phyloP scores from a whole-genome alignment of 1,284 basidiomycete species.

The Cutaneotrichosporon spelunceum region DNA sequence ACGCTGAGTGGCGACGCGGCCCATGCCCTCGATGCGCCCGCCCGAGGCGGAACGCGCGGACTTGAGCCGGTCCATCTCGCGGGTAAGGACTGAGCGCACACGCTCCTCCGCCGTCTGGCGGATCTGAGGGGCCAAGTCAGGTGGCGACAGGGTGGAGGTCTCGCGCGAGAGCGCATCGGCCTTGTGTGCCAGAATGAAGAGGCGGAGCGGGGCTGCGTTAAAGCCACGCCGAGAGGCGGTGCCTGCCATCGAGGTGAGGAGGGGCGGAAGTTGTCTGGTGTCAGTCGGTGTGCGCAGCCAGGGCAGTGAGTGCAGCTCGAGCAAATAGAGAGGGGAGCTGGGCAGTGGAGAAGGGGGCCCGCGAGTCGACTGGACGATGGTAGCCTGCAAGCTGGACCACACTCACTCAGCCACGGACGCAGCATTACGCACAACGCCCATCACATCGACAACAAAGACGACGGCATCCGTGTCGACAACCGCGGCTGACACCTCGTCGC shows the following conservation, averaged over 20 bases:
- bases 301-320: neutral
- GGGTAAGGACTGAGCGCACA: slow-evolving; percentile 40
- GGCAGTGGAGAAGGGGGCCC: neutral
- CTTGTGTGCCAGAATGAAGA: slow-evolving; percentile 49
- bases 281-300: neutral
- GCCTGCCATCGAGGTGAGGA: slow-evolving; percentile 43
- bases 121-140: slow-evolving; percentile 26
- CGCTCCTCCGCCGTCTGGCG: slow-evolving; percentile 36
- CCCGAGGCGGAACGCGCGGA: slow-evolving; percentile 34
- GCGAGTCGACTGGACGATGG: no score
- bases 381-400: no score
- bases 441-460: slow-evolving; percentile 49
- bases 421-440: slow-evolving; percentile 40
- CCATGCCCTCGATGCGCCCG: slow-evolving; percentile 48
- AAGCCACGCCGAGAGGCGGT: slow-evolving; percentile 26
- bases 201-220: slow-evolving; percentile 28
- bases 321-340: no score
- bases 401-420: slow-evolving; percentile 48
- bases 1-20: slow-evolving; percentile 30
- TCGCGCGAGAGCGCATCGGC: slow-evolving; percentile 42
- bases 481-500: slow-evolving; percentile 40
- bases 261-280: slow-evolving; percentile 40
- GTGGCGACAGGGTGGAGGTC: slow-evolving; percentile 16
- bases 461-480: slow-evolving; percentile 34
- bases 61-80: slow-evolving; percentile 50